Evolutionary conservation across 495 filamentous ascomycete genomes (phyloP), one percentile per base, ranked within the genome.

Genomic region (Xylaria palmicola): DNA sequence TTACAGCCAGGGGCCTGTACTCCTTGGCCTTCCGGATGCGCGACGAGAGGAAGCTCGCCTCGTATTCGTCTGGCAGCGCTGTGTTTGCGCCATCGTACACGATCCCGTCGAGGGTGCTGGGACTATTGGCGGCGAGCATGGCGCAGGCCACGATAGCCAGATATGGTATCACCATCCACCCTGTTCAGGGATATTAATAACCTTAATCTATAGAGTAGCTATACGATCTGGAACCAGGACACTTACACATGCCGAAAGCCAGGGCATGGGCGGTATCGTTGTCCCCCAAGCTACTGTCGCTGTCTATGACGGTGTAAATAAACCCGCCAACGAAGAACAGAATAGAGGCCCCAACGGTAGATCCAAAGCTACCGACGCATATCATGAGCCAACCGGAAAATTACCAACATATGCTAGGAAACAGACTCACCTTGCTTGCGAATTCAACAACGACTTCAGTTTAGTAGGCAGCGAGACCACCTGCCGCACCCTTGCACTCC

Each of bases 201-300:
- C 65, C 9, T 6, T 12, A 9, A 4, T 6, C 4, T 1, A 2
- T 15, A 44, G 9, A 6, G 32, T 30, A 64, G 52, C 17, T 41
- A 41, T 55, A 12, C 1, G 15, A 12, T 41, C 12, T 7, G 19
- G 15, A 7, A 41, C 7, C 13, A 7, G 10, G 1, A 54, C 54
- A 74, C 66, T 73, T 71, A 75, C 79, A 82, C 39, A 79, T 67
- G 10, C 80, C 80, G 59, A 79, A 80, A 3, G 80, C 79, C 4
- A 83, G 62, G 1, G 77, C 67, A 26, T 74, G 67, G 5, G 78
- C 70, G 0, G 77, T 75, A 55, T 77, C 73, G 4, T 77, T 72
- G 49, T 81, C 74, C 3, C 77, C 77, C 0, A 73, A 20, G n/a
- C 64, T 62, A n/a, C 59, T 68, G 13, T 57, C 59, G 7, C 72